Base-by-base conservation (phyloP, 345 rosid species). In the Eucalyptus regnans region DNA sequence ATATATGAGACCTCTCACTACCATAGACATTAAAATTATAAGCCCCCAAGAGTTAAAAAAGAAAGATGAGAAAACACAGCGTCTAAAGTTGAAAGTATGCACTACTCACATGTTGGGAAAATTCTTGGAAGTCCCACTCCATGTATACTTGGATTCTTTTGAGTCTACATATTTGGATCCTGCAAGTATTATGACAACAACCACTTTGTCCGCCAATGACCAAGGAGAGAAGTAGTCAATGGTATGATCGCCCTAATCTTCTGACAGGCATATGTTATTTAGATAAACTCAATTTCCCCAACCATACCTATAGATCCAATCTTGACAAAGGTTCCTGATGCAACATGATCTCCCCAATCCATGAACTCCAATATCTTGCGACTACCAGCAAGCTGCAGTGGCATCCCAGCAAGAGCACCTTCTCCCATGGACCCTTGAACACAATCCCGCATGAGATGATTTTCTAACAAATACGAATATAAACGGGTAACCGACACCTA, bases 391-490 rank as follows among this genome's bases (percentile, higher is more conserved):
- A 97, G 95, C 88, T 96, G 99, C 92, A 96, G 54, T 13, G 99
- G 98, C 99, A 96, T 97, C 91, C 99, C 99, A 89, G 98, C 96
- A 54, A 97, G 96, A 89, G 98, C 99, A 86, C 99, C 99, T 91
- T 93, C 92, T 71, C 99, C 99, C 99, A 97, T 96, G 27, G 99
- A 96, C 50, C 99, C 99, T 93, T 96, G 99, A 89, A 96, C 99
- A 92, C 99, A 97, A 89, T 96, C 97, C 99, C 95, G 92, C 50
- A 88, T 87, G 86, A 11, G 50, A 81, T 81, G 27, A 41, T 50
- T 81, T 81, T 44, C 86, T 18, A 33, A 41, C 48, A 46, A 1
- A 12, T 27, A 80, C 9, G 27, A 80, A 37, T 27, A 31, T 43
- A 81, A 41, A 43, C 7, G 46, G 44, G 7, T 44, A 44, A 81